Evolutionary conservation across 73 alveolate species (phyloP).

Genomic region (Symbiodinium natans): DNA sequence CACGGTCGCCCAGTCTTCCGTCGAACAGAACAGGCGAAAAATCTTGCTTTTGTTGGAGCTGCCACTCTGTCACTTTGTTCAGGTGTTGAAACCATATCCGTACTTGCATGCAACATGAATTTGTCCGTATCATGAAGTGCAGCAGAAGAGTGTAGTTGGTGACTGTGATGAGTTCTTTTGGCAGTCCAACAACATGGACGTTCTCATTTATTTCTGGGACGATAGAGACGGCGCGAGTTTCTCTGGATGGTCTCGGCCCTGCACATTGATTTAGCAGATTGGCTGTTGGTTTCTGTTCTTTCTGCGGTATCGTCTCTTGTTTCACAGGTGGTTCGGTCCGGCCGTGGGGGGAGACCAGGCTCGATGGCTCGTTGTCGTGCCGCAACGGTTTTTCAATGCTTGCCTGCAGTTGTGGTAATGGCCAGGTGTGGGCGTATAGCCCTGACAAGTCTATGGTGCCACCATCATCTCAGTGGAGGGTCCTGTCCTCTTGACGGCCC

Average conservation of each 20-base stretch:
- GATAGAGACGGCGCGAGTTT: not conserved
- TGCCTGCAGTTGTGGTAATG: not conserved
- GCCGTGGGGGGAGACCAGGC: not conserved
- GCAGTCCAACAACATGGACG: constrained; percentile 13
- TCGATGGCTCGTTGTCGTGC: no score
- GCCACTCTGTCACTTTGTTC: no score
- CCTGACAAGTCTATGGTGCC: constrained; percentile 1
- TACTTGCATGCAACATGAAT: no score
- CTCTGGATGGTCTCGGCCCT: not conserved
- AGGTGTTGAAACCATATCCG: no score
- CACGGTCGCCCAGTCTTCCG: constrained; percentile 13
- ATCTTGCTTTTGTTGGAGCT: no score
- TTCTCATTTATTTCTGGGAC: not conserved
- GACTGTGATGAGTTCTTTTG: no score
- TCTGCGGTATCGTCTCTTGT: no score
- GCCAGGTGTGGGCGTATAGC: not conserved
- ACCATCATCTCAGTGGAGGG: not conserved
- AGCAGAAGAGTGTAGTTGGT: no score
- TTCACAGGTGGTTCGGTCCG: constrained; percentile 14
- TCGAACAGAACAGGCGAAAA: not conserved
- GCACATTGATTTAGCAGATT: no score
- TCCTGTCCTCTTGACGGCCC: not conserved
- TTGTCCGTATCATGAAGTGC: no score
- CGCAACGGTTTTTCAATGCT: not conserved
- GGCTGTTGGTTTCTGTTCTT: no score